Evolutionary conservation across 805 yeast species (phyloP).

Genomic region (Saccharomycopsis sp.): DNA sequence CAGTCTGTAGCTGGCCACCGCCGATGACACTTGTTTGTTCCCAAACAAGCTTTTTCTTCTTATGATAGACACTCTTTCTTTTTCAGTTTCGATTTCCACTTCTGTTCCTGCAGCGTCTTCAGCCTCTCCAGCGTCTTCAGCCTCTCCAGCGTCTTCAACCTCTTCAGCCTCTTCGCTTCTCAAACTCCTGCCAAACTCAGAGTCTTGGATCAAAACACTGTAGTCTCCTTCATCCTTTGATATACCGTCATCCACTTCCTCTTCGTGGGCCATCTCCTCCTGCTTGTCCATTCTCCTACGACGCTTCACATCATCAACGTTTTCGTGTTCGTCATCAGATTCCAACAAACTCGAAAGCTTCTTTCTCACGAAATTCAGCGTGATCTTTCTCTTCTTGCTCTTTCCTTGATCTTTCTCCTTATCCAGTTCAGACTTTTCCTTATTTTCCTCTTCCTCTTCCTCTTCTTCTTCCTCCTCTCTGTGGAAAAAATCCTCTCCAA

Average conservation of each 20-base stretch:
- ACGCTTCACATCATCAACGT: slow-evolving; percentile 2
- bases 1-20: slow-evolving; percentile 1
- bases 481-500: slow-evolving; percentile 26
- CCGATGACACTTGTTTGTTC: too few relatives aligned
- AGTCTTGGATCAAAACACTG: slow-evolving; percentile 50
- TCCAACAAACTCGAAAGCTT: slow-evolving; percentile 44
- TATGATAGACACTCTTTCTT: too few relatives aligned
- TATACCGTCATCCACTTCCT: slow-evolving; percentile 43
- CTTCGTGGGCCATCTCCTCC: slow-evolving; percentile 24
- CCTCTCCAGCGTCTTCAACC: too few relatives aligned
- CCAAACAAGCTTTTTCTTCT: too few relatives aligned
- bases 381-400: slow-evolving; percentile 33
- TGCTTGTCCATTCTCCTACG: too few relatives aligned
- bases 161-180: too few relatives aligned
- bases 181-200: too few relatives aligned
- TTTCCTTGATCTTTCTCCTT: slow-evolving; percentile 25
- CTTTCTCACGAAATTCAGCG: slow-evolving; percentile 47
- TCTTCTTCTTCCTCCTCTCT: slow-evolving; percentile 25
- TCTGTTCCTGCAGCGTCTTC: too few relatives aligned
- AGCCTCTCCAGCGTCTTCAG: too few relatives aligned
- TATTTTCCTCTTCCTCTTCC: slow-evolving; percentile 25
- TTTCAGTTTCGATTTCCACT: too few relatives aligned
- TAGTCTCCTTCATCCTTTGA: slow-evolving; percentile 48
- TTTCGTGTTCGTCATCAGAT: slow-evolving; percentile 20
- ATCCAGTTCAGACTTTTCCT: slow-evolving; percentile 23